Conservation (phyloP, 495 filamentous ascomycete species). For the Xylaria bambusicola region DNA sequence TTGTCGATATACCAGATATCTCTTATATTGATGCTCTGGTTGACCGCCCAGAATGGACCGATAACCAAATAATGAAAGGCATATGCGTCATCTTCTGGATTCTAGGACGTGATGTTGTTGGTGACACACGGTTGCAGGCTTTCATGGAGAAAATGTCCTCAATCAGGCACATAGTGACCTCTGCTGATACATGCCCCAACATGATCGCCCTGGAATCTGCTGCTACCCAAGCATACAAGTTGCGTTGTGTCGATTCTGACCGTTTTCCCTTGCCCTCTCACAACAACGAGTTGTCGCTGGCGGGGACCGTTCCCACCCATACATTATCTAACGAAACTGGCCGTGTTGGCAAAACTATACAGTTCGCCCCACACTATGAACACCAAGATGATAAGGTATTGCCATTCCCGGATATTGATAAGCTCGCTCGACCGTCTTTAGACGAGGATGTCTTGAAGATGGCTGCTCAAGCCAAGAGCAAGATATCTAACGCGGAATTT, state of each 20-base stretch:
- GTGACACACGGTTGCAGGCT: conserved; percentile 58
- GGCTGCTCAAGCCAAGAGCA: conserved; percentile 48
- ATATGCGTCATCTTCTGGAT: conserved; percentile 79
- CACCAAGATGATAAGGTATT: conserved; percentile 52
- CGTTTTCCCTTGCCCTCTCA: conserved; percentile 68
- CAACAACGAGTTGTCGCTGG: conserved; percentile 44
- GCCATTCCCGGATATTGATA: conserved; percentile 55
- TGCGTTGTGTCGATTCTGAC: conserved; percentile 67
- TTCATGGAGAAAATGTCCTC: conserved; percentile 66
- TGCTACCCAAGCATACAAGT: conserved; percentile 61
- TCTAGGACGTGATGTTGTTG: conserved; percentile 65
- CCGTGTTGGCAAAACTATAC: conserved; percentile 47
- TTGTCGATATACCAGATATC: conserved; percentile 73
- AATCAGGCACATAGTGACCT: conserved; percentile 74
- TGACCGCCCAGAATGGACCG: conserved; percentile 70
- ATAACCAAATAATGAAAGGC: conserved; percentile 62
- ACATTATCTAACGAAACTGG: conserved; percentile 27
- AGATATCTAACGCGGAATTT: conserved; percentile 43
- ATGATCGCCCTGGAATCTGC: conserved; percentile 65
- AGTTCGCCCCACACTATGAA: conserved; percentile 65
- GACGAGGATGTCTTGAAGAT: conserved; percentile 50
- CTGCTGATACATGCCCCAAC: conserved; percentile 71
- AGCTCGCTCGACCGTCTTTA: conserved; percentile 30
- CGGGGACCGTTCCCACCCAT: conserved; percentile 15
- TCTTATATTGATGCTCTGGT: conserved; percentile 70